Evolutionary conservation across 1,284 basidiomycete genomes (phyloP), one percentile per base, ranked within the genome.

Genomic region (Irpex sp.): DNA sequence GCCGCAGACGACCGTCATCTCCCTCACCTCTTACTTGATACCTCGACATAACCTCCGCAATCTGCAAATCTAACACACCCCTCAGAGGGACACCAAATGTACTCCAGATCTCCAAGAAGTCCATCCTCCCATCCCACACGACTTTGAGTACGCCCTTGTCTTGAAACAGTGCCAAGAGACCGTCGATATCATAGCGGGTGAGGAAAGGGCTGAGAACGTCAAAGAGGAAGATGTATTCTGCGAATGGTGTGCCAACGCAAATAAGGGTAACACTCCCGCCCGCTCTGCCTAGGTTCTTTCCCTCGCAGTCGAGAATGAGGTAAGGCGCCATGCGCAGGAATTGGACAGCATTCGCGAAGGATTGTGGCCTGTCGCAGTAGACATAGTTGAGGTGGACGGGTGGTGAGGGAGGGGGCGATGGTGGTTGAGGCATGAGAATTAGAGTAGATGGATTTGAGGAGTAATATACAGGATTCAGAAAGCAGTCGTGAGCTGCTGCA

Each of bases 71-170:
- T 15, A 82, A 66, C 5, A 79, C 73, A 19, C 72, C 71, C 11
- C 72, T 70, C 34, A 81, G 68, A 0, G 54, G 31, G 7, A 77
- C 68, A 1, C 72, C 74, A 40, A 76, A 77, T 1, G 67, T 64
- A 9, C 68, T 62, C 3, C 44, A 67, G 1, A 82, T 71, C 66
- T 81, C 80, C 36, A 78, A 66, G 67, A 69, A 78, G 67, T 81
- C 80, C 70, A 78, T 75, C 0, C 79, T 73, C 15, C 79, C 81
- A 64, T 81, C 80, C 80, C 80, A 81, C 61, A 79, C 78, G 62
- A 82, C 64, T 69, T 82, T 81, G 34, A 73, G 69, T 51, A 79
- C 66, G 0, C 63, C 60, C 6, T 68, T 63, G 19, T 74, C 64
- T 40, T 67, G 65, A 56, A 81, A 72, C 15, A 78, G 65, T 15